Base-by-base conservation (phyloP, 2,329 filamentous ascomycete genomes). In the Graphium sp. region DNA sequence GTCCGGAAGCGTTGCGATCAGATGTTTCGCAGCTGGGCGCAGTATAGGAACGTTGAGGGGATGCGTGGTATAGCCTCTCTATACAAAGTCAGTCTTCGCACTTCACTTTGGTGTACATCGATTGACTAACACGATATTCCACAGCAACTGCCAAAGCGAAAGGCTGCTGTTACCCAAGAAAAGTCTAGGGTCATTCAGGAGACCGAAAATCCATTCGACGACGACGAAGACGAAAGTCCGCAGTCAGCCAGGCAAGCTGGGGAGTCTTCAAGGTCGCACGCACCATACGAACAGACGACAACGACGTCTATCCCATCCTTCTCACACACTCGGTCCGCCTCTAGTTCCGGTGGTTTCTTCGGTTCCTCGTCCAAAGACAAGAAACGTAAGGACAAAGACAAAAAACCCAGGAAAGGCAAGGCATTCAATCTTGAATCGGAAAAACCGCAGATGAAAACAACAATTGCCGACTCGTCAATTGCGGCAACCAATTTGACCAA, bases 401-500 rank as follows among this genome's bases (percentile, higher is more conserved):
- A 66, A 37, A 63, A 64, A 38, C 58, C 60, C 38, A 69, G 69
- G 40, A 72, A 72, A 45, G 50, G 57, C 23, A 68, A 66, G 43
- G 58, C 69, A 1, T 94, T 95, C 58, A 82, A 79, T 45, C 61
- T 95, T 1, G 81, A 91, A 40, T 76, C 72, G 22, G 89, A 95
- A 49, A 87, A 87, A 49, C 79, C 80, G 1, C 65, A 78, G 34
- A 84, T 98, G 58, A 76, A 93, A 38, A 71, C 76, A 35, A 71
- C 76, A n/a, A 84, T 98, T 37, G 89, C 87, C 4, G 81, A 87
- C 26, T 73, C 85, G 0, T 85, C 82, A 1, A 80, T 95, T 22
- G 81, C 84, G 4, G 76, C 83, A n/a, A 94, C 81, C 0, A 93
- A 92, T 46, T 61, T 98, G 22, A 64, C 76, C 45, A 95, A 98